A percentile compares a stretch with the other conserved stretches of the same genome.
These are phyloP conservation scores for Kickxella alabastrina DNA, from an alignment of 192 early-diverging fungal genomes.

Conservation along the genomic window DNA sequence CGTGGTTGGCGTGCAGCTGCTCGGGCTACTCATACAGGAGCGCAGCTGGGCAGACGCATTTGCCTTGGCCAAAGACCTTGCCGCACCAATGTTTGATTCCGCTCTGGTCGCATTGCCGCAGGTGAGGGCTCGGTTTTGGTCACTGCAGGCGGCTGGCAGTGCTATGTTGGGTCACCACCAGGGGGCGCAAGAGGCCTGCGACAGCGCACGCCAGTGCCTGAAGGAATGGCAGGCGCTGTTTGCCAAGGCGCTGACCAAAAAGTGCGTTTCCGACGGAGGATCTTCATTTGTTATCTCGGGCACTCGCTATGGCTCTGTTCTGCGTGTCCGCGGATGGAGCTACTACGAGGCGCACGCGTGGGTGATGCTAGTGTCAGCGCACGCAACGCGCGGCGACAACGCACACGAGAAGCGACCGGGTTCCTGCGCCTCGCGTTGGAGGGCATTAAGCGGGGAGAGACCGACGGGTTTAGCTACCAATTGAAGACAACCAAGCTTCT, in stretches of 20 bases:
- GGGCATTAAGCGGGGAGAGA: constrained; percentile 33
- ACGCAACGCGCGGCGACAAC: constrained; percentile 12
- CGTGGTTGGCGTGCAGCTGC: background rate
- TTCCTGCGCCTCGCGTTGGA: constrained; percentile 38
- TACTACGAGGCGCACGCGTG: constrained; percentile 48
- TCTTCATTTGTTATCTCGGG: constrained; percentile 7
- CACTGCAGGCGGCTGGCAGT: constrained; percentile 15
- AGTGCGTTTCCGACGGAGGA: constrained; percentile 13
- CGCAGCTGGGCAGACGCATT: constrained; percentile 15
- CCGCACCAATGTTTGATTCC: background rate
- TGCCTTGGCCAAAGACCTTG: background rate
- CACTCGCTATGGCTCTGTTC: constrained; percentile 1
- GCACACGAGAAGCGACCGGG: constrained; percentile 13
- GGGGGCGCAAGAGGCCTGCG: constrained; percentile 22
- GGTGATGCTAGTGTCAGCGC: constrained; percentile 40
- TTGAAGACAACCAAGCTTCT: constrained; percentile 24
- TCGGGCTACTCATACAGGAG: constrained; percentile 6
- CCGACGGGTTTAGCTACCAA: constrained; percentile 10
- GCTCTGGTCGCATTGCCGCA: constrained; percentile 2
- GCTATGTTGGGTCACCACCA: constrained; percentile 8
- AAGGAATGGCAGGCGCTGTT: constrained; percentile 36
- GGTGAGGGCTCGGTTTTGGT: constrained; percentile 33
- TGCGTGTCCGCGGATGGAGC: constrained; percentile 16
- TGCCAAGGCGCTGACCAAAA: constrained; percentile 10
- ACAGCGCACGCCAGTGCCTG: constrained; percentile 21